Evolutionary conservation across 2,329 filamentous ascomycete genomes (phyloP).

Genomic region (Trichoderma guizhouense): DNA sequence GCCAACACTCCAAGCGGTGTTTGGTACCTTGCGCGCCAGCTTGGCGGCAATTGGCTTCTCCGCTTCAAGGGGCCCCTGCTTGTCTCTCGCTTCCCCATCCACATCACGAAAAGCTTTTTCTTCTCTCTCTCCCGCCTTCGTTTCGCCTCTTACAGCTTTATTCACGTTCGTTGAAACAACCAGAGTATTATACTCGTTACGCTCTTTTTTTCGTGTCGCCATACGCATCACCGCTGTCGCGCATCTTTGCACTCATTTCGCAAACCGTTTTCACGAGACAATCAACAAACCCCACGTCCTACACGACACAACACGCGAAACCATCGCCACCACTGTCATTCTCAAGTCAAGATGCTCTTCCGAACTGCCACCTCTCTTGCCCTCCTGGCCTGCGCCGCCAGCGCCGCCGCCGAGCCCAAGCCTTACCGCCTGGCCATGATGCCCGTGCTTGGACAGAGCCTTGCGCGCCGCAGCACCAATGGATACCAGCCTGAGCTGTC

Average conservation of each 20-base stretch:
- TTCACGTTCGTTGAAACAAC: slow-evolving; percentile 18
- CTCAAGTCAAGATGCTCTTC: slow-evolving; percentile 35
- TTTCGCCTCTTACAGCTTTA: slow-evolving; percentile 13
- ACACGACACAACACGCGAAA: not conserved
- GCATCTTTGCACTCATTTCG: slow-evolving; percentile 16
- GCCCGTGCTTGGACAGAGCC: slow-evolving; percentile 38
- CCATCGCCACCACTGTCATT: not conserved
- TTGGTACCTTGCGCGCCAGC: not conserved
- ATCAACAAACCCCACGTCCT: not conserved
- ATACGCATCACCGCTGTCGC: not conserved
- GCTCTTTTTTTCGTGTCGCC: slow-evolving; percentile 21
- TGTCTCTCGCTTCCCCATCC: slow-evolving; percentile 16
- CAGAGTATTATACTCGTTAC: slow-evolving; percentile 32
- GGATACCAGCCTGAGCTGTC: slow-evolving; percentile 50
- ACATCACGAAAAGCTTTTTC: slow-evolving; percentile 17
- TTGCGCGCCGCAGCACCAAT: slow-evolving; percentile 42
- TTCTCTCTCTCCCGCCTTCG: slow-evolving; percentile 2
- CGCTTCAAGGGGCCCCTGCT: not conserved
- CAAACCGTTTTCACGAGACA: not conserved
- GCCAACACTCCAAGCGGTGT: not conserved
- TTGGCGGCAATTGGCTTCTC: slow-evolving; percentile 8
- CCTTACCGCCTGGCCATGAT: slow-evolving; percentile 39
- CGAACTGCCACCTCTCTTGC: slow-evolving; percentile 32
- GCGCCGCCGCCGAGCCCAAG: slow-evolving; percentile 30
- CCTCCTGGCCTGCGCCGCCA: slow-evolving; percentile 35